A percentile compares a stretch with the other conserved stretches of the same genome.
Evolutionary conservation across 2,329 filamentous ascomycete species (phyloP).

Genomic region (Claviceps capensis): DNA sequence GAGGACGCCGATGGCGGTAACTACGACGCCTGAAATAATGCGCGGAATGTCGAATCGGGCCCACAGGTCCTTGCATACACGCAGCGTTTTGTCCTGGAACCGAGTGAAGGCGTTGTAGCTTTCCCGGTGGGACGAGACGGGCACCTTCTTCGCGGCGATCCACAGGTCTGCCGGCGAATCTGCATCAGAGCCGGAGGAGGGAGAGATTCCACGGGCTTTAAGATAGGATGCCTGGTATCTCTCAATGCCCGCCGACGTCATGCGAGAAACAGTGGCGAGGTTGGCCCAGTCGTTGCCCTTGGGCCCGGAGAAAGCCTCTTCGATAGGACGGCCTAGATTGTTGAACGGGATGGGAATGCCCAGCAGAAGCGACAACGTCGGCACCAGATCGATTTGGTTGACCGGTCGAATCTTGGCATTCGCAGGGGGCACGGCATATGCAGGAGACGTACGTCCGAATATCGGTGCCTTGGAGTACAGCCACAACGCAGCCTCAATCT

Average conservation of each 20-base stretch:
- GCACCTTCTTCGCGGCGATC: constrained; percentile 27
- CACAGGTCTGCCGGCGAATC: constrained; percentile 28
- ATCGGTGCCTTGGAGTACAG: constrained; percentile 87
- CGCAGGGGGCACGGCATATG: constrained; percentile 42
- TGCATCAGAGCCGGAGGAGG: constrained; percentile 37
- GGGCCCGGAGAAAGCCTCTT: constrained; percentile 73
- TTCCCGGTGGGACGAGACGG: constrained; percentile 19
- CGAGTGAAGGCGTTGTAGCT: constrained; percentile 46
- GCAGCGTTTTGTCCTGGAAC: constrained; percentile 69
- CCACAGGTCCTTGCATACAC: constrained; percentile 74
- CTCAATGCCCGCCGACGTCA: constrained; percentile 75
- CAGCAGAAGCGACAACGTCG: constrained; percentile 74
- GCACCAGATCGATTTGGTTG: constrained; percentile 88
- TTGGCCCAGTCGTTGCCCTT: constrained; percentile 61
- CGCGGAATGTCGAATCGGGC: constrained; percentile 78
- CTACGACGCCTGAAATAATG: constrained; percentile 67
- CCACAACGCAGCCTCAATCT: constrained; percentile 89
- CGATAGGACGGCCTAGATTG: constrained; percentile 82
- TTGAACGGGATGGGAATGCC: constrained; percentile 94
- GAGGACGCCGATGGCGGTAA: constrained; percentile 55
- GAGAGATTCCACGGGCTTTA: constrained; percentile 52
- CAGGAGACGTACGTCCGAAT: constrained; percentile 63
- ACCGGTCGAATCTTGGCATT: constrained; percentile 65
- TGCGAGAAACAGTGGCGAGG: constrained; percentile 60
- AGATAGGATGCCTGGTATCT: constrained; percentile 81